Evolutionary conservation across 2,329 filamentous ascomycete genomes (phyloP), one percentile per base, ranked within the genome.

Genomic region (Fusarium torulosum): DNA sequence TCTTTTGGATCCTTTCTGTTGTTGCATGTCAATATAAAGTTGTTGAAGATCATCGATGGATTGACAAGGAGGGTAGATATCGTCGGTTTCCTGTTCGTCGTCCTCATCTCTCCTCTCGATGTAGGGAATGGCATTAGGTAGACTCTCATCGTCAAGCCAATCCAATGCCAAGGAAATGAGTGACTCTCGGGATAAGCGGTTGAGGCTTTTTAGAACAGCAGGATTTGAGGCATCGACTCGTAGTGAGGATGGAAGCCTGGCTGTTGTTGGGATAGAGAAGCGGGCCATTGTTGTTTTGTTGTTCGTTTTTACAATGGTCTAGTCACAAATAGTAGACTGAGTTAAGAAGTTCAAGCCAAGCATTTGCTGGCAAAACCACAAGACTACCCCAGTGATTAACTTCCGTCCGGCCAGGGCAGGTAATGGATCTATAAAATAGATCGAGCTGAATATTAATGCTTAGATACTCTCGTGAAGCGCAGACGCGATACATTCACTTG

Each of bases 81-180:
- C 90, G 59, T 88, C 84, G 33, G 83, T 82, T 55, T 91, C 86
- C 2, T 88, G 85, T 13, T 87, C 84, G 0, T 85, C 81, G 9
- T 82, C 79, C 9, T 84, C 79, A 19, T 86, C 67, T 19, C 61
- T 57, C 74, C 60, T 59, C 73, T 74, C 53, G 17, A 82, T 71
- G 50, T 78, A 77, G 9, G 77, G 72, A 38, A 77, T 64, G 75
- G 82, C 44, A 91, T 84, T 74, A 84, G 84, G 78, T 40, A 88
- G 81, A 66, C 91, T 90, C 66, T 84, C 82, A 47, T 90, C 86
- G 58, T 90, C 87, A 4, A 96, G 87, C 93, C 93, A 97, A 79
- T 91, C 86, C 21, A 94, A 84, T 1, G 86, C 91, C 10, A 97
- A 84, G 0, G 88, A 86, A 25, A 96, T 80, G 21, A 97, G 85